Conservation (phyloP, 1,139 yeast genomes). For the Hansenula sp. region DNA sequence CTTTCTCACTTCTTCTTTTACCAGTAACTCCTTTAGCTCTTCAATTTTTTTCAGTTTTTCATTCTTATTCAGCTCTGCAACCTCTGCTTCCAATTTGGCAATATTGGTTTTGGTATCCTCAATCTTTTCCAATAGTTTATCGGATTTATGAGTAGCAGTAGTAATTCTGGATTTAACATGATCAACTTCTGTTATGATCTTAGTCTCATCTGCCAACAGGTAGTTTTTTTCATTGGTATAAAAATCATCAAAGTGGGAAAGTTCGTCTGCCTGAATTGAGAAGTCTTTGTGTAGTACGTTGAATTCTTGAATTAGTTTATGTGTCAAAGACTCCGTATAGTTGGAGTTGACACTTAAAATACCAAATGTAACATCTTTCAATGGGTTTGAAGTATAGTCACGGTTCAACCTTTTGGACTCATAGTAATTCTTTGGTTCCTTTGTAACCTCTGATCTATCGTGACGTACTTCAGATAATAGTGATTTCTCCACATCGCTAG, state of each 20-base stretch:
- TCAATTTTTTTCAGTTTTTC: conserved; percentile 27
- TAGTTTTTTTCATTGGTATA: conserved; percentile 22
- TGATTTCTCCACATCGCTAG: conserved; percentile 76
- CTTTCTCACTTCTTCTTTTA: conserved; percentile 33
- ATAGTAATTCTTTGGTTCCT: conserved; percentile 39
- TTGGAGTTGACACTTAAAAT: conserved; percentile 39
- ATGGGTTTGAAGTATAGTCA: conserved; percentile 65
- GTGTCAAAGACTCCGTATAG: conserved; percentile 41
- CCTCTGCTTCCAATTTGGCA: conserved; percentile 27
- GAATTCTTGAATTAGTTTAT: conserved; percentile 42
- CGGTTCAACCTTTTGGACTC: conserved; percentile 62
- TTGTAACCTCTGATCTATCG: conserved; percentile 30
- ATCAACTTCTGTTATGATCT: conserved; percentile 11
- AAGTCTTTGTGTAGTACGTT: conserved; percentile 26
- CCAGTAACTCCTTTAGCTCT: conserved; percentile 36
- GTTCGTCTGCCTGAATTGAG: conserved; percentile 24
- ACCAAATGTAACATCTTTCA: conserved; percentile 59
- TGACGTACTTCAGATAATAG: conserved; percentile 74
- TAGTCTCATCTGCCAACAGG: conserved; percentile 14
- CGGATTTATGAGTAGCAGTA: conserved; percentile 18
- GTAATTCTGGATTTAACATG: conserved; percentile 18
- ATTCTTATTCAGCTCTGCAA: conserved; percentile 33
- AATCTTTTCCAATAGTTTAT: conserved; percentile 11
- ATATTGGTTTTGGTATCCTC: conserved; percentile 18
- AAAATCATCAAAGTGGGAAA: conserved; percentile 23